Evolutionary conservation across 768 basidiomycete species (phyloP).

Genomic region (Collybiopsis luxurians): DNA sequence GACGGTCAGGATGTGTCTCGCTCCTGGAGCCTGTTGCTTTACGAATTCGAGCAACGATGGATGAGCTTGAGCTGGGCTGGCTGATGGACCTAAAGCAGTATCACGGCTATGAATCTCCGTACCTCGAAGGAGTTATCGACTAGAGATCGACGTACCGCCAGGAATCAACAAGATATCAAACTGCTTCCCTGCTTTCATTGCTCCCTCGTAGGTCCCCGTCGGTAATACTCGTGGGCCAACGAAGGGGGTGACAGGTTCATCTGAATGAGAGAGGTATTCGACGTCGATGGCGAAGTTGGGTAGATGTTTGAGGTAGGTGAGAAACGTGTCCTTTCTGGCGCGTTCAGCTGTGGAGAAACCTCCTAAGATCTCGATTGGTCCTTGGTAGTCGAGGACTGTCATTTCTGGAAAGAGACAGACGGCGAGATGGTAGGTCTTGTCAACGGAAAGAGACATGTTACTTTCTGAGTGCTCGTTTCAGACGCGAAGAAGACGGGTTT

Average conservation of each 20-base stretch:
- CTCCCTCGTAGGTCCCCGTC: constrained; percentile 21
- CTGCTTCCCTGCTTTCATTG: constrained; percentile 15
- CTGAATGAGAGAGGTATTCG: constrained; percentile 18
- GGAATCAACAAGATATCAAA: constrained; percentile 28
- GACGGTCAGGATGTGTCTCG: constrained; percentile 31
- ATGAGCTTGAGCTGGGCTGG: not conserved
- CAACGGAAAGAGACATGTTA: not conserved
- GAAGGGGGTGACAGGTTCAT: constrained; percentile 18
- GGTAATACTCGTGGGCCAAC: constrained; percentile 17
- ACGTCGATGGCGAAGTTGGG: constrained; percentile 16
- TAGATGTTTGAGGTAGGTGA: not conserved
- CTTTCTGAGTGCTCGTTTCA: too few relatives aligned
- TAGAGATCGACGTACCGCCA: constrained; percentile 18
- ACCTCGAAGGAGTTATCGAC: not conserved
- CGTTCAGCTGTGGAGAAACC: constrained; percentile 15
- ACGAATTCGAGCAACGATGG: constrained; percentile 20
- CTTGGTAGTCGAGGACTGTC: constrained; percentile 28
- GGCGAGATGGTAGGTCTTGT: constrained; percentile 15
- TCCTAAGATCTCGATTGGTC: constrained; percentile 28
- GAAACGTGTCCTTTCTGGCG: constrained; percentile 2
- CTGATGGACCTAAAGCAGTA: not conserved
- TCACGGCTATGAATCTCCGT: too few relatives aligned
- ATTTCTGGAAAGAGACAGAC: constrained; percentile 30
- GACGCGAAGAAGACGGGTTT: too few relatives aligned
- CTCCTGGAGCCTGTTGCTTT: constrained; percentile 22